Conservation (phyloP, 192 early-diverging fungal species). For the Coemansia sp. region DNA sequence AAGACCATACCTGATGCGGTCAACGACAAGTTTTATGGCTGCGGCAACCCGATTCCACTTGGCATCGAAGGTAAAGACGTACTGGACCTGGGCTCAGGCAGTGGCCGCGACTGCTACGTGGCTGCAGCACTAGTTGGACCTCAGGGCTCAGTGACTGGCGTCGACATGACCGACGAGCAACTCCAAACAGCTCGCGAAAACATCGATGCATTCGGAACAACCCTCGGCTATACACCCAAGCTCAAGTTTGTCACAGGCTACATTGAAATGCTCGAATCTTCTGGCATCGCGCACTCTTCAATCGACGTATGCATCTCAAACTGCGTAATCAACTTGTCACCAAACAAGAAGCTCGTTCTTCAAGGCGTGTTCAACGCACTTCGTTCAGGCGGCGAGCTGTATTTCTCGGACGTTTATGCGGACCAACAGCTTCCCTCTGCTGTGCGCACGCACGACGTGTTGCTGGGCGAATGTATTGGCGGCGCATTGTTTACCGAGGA, state of each 20-base stretch:
- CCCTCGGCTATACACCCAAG: constrained; percentile 45
- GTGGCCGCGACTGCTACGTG: constrained; percentile 55
- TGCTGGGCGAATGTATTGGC: constrained; percentile 45
- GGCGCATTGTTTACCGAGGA: constrained; percentile 44
- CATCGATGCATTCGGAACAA: constrained; percentile 17
- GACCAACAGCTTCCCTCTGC: constrained; percentile 36
- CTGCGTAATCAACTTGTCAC: constrained; percentile 53
- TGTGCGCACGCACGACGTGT: constrained; percentile 27
- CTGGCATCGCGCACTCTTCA: constrained; percentile 19
- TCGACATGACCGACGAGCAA: constrained; percentile 58
- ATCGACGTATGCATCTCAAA: constrained; percentile 53
- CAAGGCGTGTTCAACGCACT: constrained; percentile 36
- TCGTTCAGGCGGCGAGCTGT: constrained; percentile 45
- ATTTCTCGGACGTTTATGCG: constrained; percentile 51
- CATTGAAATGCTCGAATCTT: constrained; percentile 40
- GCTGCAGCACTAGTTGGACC: constrained; percentile 50
- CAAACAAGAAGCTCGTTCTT: constrained; percentile 46
- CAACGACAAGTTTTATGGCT: constrained; percentile 47
- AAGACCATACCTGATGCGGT: constrained; percentile 39
- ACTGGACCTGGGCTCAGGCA: constrained; percentile 53
- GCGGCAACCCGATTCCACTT: constrained; percentile 46
- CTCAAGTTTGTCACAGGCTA: constrained; percentile 48
- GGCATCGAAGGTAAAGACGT: constrained; percentile 50
- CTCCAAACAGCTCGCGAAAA: constrained; percentile 37
- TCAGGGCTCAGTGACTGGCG: constrained; percentile 43